phyloP scores from a whole-genome alignment of 441 rosid genomes.

The Populus hybrid region DNA sequence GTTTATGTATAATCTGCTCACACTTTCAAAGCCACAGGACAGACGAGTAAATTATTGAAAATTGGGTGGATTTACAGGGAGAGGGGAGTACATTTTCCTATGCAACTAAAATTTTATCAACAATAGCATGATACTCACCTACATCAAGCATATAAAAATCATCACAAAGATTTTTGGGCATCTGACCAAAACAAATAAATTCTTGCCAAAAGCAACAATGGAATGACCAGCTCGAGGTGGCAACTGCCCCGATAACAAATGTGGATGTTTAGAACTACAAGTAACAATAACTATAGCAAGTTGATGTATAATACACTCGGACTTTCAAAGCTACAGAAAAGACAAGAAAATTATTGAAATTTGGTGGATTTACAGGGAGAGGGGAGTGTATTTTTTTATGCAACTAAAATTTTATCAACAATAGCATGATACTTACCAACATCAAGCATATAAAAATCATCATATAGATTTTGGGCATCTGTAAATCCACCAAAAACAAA shows the following conservation, averaged over 20 bases:
- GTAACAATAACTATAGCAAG: not conserved
- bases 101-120: slow-evolving; percentile 1
- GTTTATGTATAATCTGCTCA: slow-evolving; percentile 1
- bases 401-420: slow-evolving; percentile 9
- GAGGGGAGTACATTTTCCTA: not conserved
- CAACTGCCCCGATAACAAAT: slow-evolving; percentile 41
- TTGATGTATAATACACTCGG: slow-evolving; percentile 2
- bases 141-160: slow-evolving; percentile 78
- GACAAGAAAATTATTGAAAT: slow-evolving; percentile 4
- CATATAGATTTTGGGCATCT: slow-evolving; percentile 79
- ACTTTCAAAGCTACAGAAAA: slow-evolving; percentile 7
- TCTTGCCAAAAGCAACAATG: slow-evolving; percentile 78
- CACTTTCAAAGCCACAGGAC: slow-evolving; percentile 5
- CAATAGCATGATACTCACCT: slow-evolving; percentile 48
- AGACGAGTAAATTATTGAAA: slow-evolving; percentile 4
- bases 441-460: slow-evolving; percentile 81
- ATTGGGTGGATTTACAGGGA: not conserved
- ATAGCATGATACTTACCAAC: slow-evolving; percentile 52
- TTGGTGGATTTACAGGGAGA: not conserved
- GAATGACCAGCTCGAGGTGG: slow-evolving; percentile 96
- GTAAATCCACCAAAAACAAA: slow-evolving; percentile 95
- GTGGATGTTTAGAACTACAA: slow-evolving; percentile 6
- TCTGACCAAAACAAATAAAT: slow-evolving; percentile 83
- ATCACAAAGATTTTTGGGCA: slow-evolving; percentile 75
- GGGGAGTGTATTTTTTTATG: not conserved